These are phyloP conservation scores for Mycothermus thermophilus DNA, from an alignment of 495 filamentous ascomycete species.

Conservation along the genomic window DNA sequence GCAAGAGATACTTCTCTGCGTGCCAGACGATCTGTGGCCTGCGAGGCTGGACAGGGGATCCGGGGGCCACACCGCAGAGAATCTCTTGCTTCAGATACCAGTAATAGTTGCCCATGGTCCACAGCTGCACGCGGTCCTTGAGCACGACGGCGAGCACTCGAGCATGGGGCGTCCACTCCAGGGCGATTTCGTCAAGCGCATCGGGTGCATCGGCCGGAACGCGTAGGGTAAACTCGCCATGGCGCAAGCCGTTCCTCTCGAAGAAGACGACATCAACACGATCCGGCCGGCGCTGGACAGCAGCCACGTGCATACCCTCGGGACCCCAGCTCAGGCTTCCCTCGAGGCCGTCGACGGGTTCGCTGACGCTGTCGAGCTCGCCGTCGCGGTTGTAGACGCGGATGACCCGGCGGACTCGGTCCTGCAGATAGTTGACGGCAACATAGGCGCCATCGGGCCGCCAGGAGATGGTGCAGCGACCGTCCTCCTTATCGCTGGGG, in stretches of 20 bases:
- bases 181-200: slow-evolving; percentile 41
- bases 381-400: slow-evolving; percentile 86
- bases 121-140: slow-evolving; percentile 69
- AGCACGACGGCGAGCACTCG: slow-evolving; percentile 74
- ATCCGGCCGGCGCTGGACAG: slow-evolving; percentile 57
- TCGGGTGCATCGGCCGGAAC: slow-evolving; percentile 41
- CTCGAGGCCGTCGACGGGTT: slow-evolving; percentile 84
- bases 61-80: slow-evolving; percentile 16
- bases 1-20: slow-evolving; percentile 60
- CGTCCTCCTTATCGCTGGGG: slow-evolving; percentile 57
- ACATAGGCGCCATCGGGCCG: slow-evolving; percentile 87
- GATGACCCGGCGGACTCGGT: slow-evolving; percentile 54
- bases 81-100: slow-evolving; percentile 98
- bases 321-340: slow-evolving; percentile 84
- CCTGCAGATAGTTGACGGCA: slow-evolving; percentile 66
- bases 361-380: slow-evolving; percentile 75
- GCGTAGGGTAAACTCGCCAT: slow-evolving; percentile 77
- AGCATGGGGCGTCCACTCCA: slow-evolving; percentile 86
- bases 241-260: slow-evolving; percentile 85
- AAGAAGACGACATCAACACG: slow-evolving; percentile 84
- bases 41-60: background rate
- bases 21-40: slow-evolving; percentile 49
- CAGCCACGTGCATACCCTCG: slow-evolving; percentile 74
- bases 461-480: slow-evolving; percentile 65
- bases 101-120: slow-evolving; percentile 95